Evolutionary conservation across 2,329 filamentous ascomycete genomes (phyloP).

Genomic region (Colletotrichum lentis): DNA sequence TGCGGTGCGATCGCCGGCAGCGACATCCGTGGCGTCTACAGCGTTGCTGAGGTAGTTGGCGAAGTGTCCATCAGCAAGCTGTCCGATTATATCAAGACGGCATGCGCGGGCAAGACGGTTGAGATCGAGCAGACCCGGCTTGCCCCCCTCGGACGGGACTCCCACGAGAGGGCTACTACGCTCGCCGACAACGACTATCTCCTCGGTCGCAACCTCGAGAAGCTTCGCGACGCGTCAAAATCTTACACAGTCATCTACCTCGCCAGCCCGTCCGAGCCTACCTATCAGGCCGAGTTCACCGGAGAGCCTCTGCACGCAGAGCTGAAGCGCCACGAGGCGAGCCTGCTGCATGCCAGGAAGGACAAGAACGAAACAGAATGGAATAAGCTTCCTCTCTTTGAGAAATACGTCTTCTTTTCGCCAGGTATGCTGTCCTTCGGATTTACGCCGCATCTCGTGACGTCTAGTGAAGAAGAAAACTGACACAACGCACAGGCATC

Average conservation of each 20-base stretch:
- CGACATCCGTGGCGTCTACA: conserved; percentile 52
- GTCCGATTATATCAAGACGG: conserved; percentile 53
- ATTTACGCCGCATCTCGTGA: neutral
- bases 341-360: conserved; percentile 43
- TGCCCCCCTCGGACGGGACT: conserved; percentile 48
- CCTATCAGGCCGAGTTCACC: conserved; percentile 71
- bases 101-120: conserved; percentile 55
- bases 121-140: conserved; percentile 54
- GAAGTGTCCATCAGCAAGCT: conserved; percentile 54
- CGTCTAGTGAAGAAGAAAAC: neutral
- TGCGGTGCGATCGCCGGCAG: conserved; percentile 51
- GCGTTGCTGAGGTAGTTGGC: conserved; percentile 67
- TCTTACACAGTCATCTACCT: conserved; percentile 81
- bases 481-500: conserved; percentile 66
- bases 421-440: conserved; percentile 67
- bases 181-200: conserved; percentile 60
- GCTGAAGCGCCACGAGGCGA: conserved; percentile 68
- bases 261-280: conserved; percentile 64
- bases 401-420: conserved; percentile 94
- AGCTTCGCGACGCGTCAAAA: conserved; percentile 46
- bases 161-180: conserved; percentile 52
- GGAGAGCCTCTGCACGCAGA: conserved; percentile 72
- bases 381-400: conserved; percentile 71
- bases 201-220: conserved; percentile 59
- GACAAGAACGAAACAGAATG: conserved; percentile 51